Evolutionary conservation across 805 yeast species (phyloP).

Genomic region (Candida vaughaniae): DNA sequence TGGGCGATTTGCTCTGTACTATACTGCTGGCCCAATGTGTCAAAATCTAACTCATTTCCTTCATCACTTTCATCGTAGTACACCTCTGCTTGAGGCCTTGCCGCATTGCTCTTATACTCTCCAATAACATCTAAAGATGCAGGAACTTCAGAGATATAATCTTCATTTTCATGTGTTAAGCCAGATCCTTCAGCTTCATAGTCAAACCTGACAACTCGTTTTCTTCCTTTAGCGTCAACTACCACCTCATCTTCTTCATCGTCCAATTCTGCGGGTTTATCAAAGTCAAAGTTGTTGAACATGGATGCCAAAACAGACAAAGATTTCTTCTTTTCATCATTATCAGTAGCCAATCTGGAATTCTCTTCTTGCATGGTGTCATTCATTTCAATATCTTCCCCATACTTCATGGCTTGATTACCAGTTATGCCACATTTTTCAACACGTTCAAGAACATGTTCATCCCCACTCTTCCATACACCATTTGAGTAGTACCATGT

Average conservation of each 20-base stretch:
- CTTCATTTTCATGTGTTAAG: not conserved
- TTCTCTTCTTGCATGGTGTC: slow-evolving; percentile 1
- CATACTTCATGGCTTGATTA: slow-evolving; percentile 25
- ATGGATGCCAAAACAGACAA: slow-evolving; percentile 34
- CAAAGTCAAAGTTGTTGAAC: slow-evolving; percentile 32
- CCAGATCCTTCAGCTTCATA: slow-evolving; percentile 30
- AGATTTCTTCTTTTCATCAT: slow-evolving; percentile 26
- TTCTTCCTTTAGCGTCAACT: slow-evolving; percentile 38
- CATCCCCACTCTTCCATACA: slow-evolving; percentile 77
- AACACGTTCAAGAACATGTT: slow-evolving; percentile 70
- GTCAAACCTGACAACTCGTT: slow-evolving; percentile 30
- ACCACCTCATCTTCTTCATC: slow-evolving; percentile 35
- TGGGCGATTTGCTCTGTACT: slow-evolving; percentile 21
- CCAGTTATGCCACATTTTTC: slow-evolving; percentile 27
- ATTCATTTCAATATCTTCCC: slow-evolving; percentile 16
- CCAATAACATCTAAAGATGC: slow-evolving; percentile 17
- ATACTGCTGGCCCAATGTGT: slow-evolving; percentile 18
- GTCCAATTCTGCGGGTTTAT: slow-evolving; percentile 35
- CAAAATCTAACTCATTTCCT: slow-evolving; percentile 40
- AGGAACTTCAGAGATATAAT: slow-evolving; percentile 17
- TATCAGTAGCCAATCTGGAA: not conserved
- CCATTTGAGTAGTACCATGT: slow-evolving; percentile 62
- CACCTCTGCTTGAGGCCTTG: slow-evolving; percentile 26
- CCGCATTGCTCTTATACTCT: slow-evolving; percentile 20
- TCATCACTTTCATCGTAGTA: slow-evolving; percentile 41